These are phyloP conservation scores for Seiridium cupressi DNA, from an alignment of 2,329 filamentous ascomycete species.

Conservation along the genomic window DNA sequence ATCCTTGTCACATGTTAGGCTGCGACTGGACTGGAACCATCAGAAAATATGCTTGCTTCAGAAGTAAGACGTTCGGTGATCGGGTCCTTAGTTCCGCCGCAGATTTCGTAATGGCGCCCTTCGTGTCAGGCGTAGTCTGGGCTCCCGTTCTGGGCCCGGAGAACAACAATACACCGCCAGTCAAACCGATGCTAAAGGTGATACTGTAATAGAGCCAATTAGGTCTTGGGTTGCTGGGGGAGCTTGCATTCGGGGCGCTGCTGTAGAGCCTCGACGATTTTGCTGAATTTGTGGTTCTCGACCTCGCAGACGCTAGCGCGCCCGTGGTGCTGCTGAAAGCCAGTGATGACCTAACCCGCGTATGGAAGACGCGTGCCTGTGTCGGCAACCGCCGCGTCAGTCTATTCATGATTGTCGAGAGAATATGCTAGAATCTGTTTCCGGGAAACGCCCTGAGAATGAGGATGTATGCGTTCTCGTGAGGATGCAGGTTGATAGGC, in stretches of 20 bases:
- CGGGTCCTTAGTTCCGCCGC: not conserved
- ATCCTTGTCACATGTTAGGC: conserved; percentile 8
- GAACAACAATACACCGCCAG: not conserved
- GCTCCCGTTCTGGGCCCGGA: too few species aligned
- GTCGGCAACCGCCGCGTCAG: not conserved
- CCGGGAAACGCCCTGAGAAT: too few species aligned
- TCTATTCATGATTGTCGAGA: not conserved
- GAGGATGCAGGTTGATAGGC: too few species aligned
- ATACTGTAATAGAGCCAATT: not conserved
- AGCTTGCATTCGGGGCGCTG: not conserved
- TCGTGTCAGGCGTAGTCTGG: too few species aligned
- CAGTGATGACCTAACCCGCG: not conserved
- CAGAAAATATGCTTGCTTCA: not conserved
- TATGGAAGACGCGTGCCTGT: not conserved
- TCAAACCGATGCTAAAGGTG: not conserved
- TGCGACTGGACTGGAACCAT: not conserved
- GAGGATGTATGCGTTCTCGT: too few species aligned
- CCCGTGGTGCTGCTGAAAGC: not conserved
- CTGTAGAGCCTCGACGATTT: not conserved
- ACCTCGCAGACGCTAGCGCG: not conserved
- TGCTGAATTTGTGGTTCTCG: not conserved
- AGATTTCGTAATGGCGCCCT: too few species aligned
- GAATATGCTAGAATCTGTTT: too few species aligned
- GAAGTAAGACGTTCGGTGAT: not conserved
- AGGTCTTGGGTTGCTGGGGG: not conserved